A percentile compares a stretch with the other conserved stretches of the same genome.
Evolutionary conservation across 805 yeast genomes (phyloP).

Genomic region (Schwanniomyces pseudopolymorphus): DNA sequence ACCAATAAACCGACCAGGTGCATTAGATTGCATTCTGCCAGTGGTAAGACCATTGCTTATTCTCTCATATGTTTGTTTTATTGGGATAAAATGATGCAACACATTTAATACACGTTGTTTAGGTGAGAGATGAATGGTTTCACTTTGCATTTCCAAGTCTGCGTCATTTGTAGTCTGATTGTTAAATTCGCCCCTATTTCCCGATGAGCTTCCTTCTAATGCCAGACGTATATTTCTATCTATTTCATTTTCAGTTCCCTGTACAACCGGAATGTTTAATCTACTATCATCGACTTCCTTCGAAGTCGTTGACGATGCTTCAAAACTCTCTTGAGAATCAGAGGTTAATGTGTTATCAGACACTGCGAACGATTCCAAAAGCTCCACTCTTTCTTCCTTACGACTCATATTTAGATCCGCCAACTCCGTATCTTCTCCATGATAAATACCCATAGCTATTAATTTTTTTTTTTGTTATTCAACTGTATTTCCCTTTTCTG

Average conservation of each 20-base stretch:
- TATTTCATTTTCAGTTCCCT: conserved; percentile 9
- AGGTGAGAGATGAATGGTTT: conserved; percentile 20
- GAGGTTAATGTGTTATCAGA: background rate
- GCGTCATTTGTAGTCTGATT: background rate
- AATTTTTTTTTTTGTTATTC: background rate
- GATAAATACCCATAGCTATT: background rate
- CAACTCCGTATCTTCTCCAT: background rate
- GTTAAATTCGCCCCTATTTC: background rate
- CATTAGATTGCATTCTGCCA: conserved; percentile 42
- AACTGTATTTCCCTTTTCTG: background rate
- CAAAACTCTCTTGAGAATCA: background rate
- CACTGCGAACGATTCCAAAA: background rate
- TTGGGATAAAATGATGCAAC: conserved; percentile 33
- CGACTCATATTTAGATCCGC: background rate
- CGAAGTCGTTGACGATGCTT: background rate
- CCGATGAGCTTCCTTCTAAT: conserved; percentile 15
- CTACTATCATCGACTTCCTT: conserved; percentile 5
- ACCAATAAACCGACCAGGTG: conserved; percentile 45
- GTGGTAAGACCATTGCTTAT: conserved; percentile 41
- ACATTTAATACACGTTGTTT: conserved; percentile 31
- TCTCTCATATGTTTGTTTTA: conserved; percentile 43
- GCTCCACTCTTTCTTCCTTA: background rate
- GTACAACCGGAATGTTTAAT: conserved; percentile 2
- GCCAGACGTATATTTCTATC: conserved; percentile 18
- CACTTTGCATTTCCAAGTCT: conserved; percentile 32